Conservation (phyloP, 2,329 filamentous ascomycete species). For the Xylariaceae sp. region DNA sequence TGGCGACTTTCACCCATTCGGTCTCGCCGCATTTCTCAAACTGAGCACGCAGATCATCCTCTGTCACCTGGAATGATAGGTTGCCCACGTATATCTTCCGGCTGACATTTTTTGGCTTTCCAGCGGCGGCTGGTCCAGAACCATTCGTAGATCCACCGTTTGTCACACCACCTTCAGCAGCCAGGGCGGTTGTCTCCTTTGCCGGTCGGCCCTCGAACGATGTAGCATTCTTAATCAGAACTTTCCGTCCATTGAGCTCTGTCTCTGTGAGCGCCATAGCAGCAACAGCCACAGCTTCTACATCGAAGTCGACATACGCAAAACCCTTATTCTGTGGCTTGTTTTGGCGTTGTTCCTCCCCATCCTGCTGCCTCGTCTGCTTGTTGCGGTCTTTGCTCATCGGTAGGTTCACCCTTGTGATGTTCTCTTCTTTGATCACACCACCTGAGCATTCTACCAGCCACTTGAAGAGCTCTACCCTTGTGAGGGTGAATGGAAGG, state of each 20-base stretch:
- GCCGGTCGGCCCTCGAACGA: constrained; percentile 89
- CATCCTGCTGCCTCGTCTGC: constrained; percentile 29
- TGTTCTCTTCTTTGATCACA: constrained; percentile 68
- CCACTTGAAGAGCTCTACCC: constrained; percentile 77
- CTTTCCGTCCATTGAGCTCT: constrained; percentile 73
- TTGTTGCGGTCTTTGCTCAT: constrained; percentile 51
- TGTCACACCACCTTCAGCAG: constrained; percentile 41
- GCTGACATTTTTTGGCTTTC: constrained; percentile 59
- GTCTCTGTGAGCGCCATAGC: constrained; percentile 88
- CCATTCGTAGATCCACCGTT: constrained; percentile 35
- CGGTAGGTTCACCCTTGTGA: constrained; percentile 86
- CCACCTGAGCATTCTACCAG: constrained; percentile 74
- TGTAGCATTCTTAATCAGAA: constrained; percentile 92
- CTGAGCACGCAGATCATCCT: constrained; percentile 79
- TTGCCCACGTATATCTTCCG: constrained; percentile 93
- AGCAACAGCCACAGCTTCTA: constrained; percentile 70
- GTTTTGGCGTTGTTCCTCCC: constrained; percentile 30
- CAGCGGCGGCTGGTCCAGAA: constrained; percentile 32
- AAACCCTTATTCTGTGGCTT: constrained; percentile 82
- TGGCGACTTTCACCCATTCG: constrained; percentile 84
- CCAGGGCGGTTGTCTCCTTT: constrained; percentile 52
- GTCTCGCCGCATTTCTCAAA: constrained; percentile 86
- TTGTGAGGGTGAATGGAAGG: constrained; percentile 80
- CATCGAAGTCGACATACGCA: constrained; percentile 91
- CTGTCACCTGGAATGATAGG: constrained; percentile 79